Percentiles rank a stretch among this genome's conserved stretches.
These are phyloP conservation scores for Cladosporium sp. DNA, from an alignment of 2,329 filamentous ascomycete species.

Conservation along the genomic window DNA sequence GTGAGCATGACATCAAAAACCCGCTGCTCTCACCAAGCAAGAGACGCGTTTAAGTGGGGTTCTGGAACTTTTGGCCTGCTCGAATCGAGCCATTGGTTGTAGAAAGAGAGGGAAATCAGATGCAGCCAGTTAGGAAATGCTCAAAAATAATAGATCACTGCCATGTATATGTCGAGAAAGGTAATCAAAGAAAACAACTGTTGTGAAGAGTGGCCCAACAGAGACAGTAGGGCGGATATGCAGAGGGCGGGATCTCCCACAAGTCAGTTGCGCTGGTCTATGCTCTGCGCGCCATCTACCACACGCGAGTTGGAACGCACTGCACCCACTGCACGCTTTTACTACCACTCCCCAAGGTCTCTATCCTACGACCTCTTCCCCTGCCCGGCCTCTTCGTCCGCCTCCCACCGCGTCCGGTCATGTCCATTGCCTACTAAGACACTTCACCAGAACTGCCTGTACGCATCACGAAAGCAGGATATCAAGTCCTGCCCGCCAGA, in stretches of 20 bases:
- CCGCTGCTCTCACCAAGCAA: no score
- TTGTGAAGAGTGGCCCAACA: neutral
- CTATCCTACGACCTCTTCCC: slow-evolving; percentile 4
- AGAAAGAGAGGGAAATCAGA: no score
- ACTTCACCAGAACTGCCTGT: neutral
- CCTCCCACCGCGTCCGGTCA: slow-evolving; percentile 1
- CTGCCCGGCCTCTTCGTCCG: neutral
- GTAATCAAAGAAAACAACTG: no score
- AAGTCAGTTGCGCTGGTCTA: neutral
- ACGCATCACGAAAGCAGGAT: neutral
- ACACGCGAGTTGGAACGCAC: slow-evolving; percentile 8
- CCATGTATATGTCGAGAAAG: no score
- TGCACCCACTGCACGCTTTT: slow-evolving; percentile 9
- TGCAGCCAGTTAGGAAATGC: no score
- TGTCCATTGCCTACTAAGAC: slow-evolving; percentile 5
- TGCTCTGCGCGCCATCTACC: neutral
- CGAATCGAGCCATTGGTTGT: no score
- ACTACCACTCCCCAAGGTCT: slow-evolving; percentile 4
- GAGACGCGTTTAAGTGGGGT: neutral
- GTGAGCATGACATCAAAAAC: neutral
- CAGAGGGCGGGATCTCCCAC: neutral
- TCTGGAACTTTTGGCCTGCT: no score
- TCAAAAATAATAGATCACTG: no score
- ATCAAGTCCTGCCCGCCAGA: neutral
- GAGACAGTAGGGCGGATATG: neutral